A percentile compares a stretch with the other conserved stretches of the same genome.
phyloP scores from a whole-genome alignment of 805 yeast genomes.

The Saturnispora saitoi region DNA sequence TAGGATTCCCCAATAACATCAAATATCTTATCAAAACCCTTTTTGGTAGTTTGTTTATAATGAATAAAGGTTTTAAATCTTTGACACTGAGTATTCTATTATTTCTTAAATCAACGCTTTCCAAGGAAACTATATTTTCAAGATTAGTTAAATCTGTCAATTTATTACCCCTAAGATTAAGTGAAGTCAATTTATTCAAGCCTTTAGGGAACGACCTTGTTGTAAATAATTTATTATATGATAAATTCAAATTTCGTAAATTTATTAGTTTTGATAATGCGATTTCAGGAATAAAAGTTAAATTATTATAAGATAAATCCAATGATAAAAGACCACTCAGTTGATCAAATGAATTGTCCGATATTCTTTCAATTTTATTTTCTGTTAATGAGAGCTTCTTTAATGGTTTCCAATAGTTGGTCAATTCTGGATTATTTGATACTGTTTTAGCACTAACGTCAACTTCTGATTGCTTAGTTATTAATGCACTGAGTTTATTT shows the following conservation, averaged over 20 bases:
- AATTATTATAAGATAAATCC: conserved; percentile 47
- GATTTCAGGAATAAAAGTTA: conserved; percentile 39
- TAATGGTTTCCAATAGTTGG: conserved; percentile 29
- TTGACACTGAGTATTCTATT: conserved; percentile 34
- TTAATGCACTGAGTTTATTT: background rate
- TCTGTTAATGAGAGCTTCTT: conserved; percentile 35
- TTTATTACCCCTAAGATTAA: conserved; percentile 44
- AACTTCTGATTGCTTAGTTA: background rate
- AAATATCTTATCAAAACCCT: conserved; percentile 21
- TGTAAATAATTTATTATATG: conserved; percentile 37
- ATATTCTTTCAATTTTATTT: conserved; percentile 29
- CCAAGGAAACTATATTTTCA: conserved; percentile 34
- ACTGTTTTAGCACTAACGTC: background rate
- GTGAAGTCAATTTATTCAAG: conserved; percentile 35
- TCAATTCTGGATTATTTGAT: background rate
- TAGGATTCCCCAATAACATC: conserved; percentile 33
- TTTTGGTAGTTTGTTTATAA: conserved; percentile 15
- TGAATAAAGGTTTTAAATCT: conserved; percentile 34
- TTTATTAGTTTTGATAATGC: conserved; percentile 42
- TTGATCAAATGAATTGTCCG: conserved; percentile 25
- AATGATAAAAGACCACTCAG: conserved; percentile 32
- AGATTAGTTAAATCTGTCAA: conserved; percentile 35
- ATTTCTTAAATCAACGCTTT: conserved; percentile 46
- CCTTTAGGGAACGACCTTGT: conserved; percentile 30
- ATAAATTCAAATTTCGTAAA: conserved; percentile 44